Base-by-base conservation (phyloP, 2,329 filamentous ascomycete species). In the Truncatella angustata region DNA sequence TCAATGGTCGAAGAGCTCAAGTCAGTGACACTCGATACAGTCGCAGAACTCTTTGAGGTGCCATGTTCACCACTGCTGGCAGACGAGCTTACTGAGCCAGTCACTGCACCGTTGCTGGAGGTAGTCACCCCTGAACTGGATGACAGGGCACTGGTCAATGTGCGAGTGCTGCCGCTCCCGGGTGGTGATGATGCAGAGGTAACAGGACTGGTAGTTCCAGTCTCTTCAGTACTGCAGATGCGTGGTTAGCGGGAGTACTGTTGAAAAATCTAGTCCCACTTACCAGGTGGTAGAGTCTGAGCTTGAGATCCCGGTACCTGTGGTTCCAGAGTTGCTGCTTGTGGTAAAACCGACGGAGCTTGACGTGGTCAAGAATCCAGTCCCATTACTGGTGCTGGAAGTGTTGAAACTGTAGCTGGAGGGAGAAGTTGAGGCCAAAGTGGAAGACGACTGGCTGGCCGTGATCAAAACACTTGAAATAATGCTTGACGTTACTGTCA, bases 321-420 rank as follows among this genome's bases (percentile, higher is more conserved):
- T 44, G 12, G 40, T 26, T 28, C 20, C 40, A 44, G 40, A 44
- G 40, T 44, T 44, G 40, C 40, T 44, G 16, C 40, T 44, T 4
- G 40, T 28, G 11, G 40, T 44, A 7, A 44, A 9, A 26, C 40
- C 40, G n/a, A 23, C 24, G 14, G 40, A 44, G 23, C 7, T 32
- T 7, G 28, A 32, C 14, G 1, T 44, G 10, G 40, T 44, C 21
- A 24, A 18, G 20, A 18, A 40, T 20, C 14, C 21, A 1, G 24
- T n/a, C 11, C 21, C 16, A 4, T 2, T 10, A 14, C 20, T 44
- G 5, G 2, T 23, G 14, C 28, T 32, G 7, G 28, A 32, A 32
- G 28, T 9, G 28, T 14, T 32, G 36, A n/a, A 39, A 20, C 9
- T 39, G 36, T n/a, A 16, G n/a, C 36, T 39, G 36, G 10, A 39